Conservation (phyloP, 2,329 filamentous ascomycete species). For the Curvularia sp. region DNA sequence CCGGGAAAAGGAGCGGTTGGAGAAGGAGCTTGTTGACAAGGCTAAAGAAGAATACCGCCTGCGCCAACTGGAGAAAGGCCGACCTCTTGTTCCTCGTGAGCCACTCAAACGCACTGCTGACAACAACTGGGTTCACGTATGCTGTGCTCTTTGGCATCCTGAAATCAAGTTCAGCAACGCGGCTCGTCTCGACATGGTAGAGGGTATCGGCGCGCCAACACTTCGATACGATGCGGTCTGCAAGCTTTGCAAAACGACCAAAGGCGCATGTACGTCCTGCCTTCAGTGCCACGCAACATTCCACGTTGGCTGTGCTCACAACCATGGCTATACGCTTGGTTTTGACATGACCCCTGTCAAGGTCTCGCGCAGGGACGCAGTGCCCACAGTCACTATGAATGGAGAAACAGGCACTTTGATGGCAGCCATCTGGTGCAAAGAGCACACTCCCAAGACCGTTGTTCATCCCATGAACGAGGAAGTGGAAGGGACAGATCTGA, state of each 20-base stretch:
- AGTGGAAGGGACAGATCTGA: slow-evolving; percentile 73
- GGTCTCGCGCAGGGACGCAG: slow-evolving; percentile 80
- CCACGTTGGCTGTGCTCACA: slow-evolving; percentile 90
- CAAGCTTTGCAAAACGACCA: slow-evolving; percentile 78
- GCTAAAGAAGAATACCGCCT: slow-evolving; percentile 82
- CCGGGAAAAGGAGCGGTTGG: slow-evolving; percentile 82
- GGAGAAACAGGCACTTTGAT: slow-evolving; percentile 82
- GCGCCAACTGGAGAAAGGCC: slow-evolving; percentile 82
- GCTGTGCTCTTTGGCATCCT: slow-evolving; percentile 88
- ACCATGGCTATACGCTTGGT: slow-evolving; percentile 80
- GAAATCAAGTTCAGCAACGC: slow-evolving; percentile 93
- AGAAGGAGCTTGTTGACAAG: slow-evolving; percentile 82
- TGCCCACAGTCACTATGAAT: slow-evolving; percentile 79
- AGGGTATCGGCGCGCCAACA: slow-evolving; percentile 77
- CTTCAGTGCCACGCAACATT: slow-evolving; percentile 74
- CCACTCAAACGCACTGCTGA: slow-evolving; percentile 91
- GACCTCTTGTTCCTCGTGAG: slow-evolving; percentile 83
- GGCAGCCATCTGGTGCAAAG: slow-evolving; percentile 90
- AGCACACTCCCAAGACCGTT: slow-evolving; percentile 74
- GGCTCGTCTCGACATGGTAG: slow-evolving; percentile 80
- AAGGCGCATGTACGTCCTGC: slow-evolving; percentile 84
- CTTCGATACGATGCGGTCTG: slow-evolving; percentile 83
- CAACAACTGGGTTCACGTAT: slow-evolving; percentile 98
- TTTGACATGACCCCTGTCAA: slow-evolving; percentile 93
- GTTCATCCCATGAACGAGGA: slow-evolving; percentile 81